Conservation (phyloP, 352 stramenopile species). For the Globisporangium megalacanthum region DNA sequence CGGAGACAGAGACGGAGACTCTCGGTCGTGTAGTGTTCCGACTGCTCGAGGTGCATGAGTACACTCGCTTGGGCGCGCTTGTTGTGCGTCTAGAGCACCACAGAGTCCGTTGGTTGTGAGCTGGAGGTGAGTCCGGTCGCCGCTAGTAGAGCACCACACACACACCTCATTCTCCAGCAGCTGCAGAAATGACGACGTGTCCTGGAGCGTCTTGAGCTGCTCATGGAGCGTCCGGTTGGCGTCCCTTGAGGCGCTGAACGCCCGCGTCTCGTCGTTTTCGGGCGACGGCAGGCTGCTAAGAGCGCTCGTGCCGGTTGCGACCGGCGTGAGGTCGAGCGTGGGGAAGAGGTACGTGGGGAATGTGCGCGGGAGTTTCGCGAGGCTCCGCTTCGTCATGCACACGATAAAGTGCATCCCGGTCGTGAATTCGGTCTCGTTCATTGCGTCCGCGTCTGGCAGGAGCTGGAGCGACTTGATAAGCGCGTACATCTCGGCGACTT, state of each 20-base stretch:
- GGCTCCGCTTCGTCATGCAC: conserved; percentile 66
- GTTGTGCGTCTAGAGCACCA: conserved; percentile 20
- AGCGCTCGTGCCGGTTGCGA: not conserved
- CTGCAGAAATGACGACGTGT: conserved; percentile 33
- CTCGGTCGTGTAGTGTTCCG: conserved; percentile 27
- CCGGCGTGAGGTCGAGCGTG: conserved; percentile 37
- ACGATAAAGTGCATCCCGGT: conserved; percentile 78
- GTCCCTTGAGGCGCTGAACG: conserved; percentile 1
- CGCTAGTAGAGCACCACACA: not conserved
- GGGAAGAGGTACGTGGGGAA: conserved; percentile 67
- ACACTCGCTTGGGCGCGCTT: conserved; percentile 24
- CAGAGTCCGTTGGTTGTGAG: not conserved
- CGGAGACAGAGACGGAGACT: conserved; percentile 39
- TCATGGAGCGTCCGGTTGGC: conserved; percentile 2
- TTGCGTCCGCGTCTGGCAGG: conserved; percentile 17
- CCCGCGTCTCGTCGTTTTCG: conserved; percentile 17
- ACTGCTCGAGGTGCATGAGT: conserved; percentile 28
- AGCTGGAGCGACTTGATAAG: conserved; percentile 41
- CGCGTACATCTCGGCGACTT: conserved; percentile 42
- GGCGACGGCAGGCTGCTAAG: conserved; percentile 38
- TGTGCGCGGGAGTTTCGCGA: conserved; percentile 33
- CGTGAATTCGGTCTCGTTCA: conserved; percentile 57
- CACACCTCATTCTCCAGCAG: conserved; percentile 32
- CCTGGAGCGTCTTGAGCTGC: conserved; percentile 24
- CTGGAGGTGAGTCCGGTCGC: not conserved